Percentiles rank a stretch among this genome's conserved stretches.
These are phyloP conservation scores for Bjerkandera adusta DNA, from an alignment of 1,284 basidiomycete genomes.

Conservation along the genomic window DNA sequence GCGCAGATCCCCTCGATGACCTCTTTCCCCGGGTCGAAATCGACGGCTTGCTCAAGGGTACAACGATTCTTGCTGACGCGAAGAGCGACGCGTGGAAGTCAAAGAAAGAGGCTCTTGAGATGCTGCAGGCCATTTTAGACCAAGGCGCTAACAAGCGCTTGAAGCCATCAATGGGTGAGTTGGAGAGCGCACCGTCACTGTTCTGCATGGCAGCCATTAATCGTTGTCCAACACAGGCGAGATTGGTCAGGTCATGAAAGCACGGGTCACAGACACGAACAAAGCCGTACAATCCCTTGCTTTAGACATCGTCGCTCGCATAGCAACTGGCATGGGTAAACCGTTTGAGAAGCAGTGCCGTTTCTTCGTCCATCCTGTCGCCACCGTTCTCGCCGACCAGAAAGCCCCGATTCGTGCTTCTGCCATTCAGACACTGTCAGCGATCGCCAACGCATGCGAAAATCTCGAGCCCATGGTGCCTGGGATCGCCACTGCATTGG, in stretches of 20 bases:
- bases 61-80: slow-evolving; percentile 77
- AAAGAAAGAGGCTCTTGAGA: slow-evolving; percentile 94
- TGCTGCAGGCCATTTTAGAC: slow-evolving; percentile 81
- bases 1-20: slow-evolving; percentile 81
- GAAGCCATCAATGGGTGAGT: slow-evolving; percentile 85
- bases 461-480: slow-evolving; percentile 81
- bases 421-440: slow-evolving; percentile 76
- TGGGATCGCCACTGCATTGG: slow-evolving; percentile 78
- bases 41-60: slow-evolving; percentile 84
- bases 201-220: slow-evolving; percentile 2
- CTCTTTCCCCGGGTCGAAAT: slow-evolving; percentile 95
- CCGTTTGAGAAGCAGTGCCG: slow-evolving; percentile 90
- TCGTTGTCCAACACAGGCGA: slow-evolving; percentile 58
- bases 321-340: slow-evolving; percentile 93
- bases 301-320: slow-evolving; percentile 86
- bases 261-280: slow-evolving; percentile 89
- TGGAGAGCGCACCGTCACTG: too few species aligned
- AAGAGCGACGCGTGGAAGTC: slow-evolving; percentile 97
- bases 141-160: slow-evolving; percentile 90
- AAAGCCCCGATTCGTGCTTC: slow-evolving; percentile 86
- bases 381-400: slow-evolving; percentile 89
- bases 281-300: slow-evolving; percentile 91
- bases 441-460: slow-evolving; percentile 85
- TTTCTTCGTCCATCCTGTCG: slow-evolving; percentile 76
- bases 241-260: slow-evolving; percentile 86